A percentile compares a stretch with the other conserved stretches of the same genome.
Evolutionary conservation across 2,329 filamentous ascomycete genomes (phyloP).

Genomic region (Trichoderma oligosporum): DNA sequence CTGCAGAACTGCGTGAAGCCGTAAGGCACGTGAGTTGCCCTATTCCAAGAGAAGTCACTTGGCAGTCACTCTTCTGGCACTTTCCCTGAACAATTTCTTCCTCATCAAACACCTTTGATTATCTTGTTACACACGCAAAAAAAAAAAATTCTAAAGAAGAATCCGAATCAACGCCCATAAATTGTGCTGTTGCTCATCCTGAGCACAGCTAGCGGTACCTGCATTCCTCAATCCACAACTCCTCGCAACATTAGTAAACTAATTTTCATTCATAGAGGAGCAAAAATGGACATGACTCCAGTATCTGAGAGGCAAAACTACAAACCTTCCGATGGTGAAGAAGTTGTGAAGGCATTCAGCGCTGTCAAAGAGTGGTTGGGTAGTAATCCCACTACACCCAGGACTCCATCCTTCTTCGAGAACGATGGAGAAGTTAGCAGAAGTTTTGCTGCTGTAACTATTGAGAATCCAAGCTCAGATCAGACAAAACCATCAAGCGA

Average conservation of each 20-base stretch:
- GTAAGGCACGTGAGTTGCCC: conserved; percentile 9
- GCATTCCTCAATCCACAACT: background rate
- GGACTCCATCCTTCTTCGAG: background rate
- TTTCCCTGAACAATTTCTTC: background rate
- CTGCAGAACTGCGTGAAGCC: background rate
- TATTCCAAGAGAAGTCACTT: conserved; percentile 1
- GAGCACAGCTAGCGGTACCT: background rate
- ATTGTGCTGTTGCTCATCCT: background rate
- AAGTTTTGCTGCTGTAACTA: background rate
- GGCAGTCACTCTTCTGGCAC: background rate
- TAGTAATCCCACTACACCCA: background rate
- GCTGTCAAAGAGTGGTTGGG: conserved; percentile 1
- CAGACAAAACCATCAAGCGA: background rate
- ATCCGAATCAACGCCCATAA: background rate
- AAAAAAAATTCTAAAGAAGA: background rate
- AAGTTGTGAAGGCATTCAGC: background rate
- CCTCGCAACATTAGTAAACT: background rate
- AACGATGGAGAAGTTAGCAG: background rate
- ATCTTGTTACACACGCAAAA: background rate
- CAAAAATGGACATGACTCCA: background rate
- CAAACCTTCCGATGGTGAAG: background rate
- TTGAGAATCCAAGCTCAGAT: background rate
- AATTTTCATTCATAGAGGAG: background rate
- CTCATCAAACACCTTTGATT: background rate
- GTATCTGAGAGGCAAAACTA: background rate